Conservation (phyloP, 331 rosid species). For the Malus hybrid region DNA sequence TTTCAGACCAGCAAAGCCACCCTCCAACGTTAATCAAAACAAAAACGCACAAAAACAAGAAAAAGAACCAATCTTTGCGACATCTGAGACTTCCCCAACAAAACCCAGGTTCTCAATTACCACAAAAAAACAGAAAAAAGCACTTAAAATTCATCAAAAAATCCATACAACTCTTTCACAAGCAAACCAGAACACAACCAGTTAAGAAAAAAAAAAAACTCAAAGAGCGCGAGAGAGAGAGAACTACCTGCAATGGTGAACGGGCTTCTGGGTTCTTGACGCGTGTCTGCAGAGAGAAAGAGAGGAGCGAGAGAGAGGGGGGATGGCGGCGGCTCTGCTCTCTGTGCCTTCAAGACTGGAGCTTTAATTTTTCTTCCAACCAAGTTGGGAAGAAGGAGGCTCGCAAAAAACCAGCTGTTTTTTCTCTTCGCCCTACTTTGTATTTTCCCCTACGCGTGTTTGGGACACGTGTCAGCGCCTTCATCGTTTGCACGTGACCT, state of each 20-base stretch:
- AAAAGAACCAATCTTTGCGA: constrained; percentile 1
- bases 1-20: background rate
- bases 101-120: background rate
- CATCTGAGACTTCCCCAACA: background rate
- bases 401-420: constrained; percentile 10
- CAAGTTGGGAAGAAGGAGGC: constrained; percentile 30
- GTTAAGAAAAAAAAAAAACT: background rate
- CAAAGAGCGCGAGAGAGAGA: background rate
- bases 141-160: background rate
- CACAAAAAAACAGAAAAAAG: background rate
- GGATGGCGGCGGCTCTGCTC: constrained; percentile 24
- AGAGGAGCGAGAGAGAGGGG: background rate
- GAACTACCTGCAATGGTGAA: constrained; percentile 36
- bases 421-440: background rate
- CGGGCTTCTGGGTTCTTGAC: background rate
- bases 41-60: background rate
- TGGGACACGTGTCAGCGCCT: constrained; percentile 8
- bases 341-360: constrained; percentile 32
- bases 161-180: background rate
- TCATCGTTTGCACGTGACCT: constrained; percentile 12
- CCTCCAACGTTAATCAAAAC: background rate
- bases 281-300: constrained; percentile 2
- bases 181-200: background rate
- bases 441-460: background rate
- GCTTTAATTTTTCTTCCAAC: constrained; percentile 22